Evolutionary conservation across 169 alveolate genomes (phyloP).

Genomic region (Eimeria falciformis): DNA sequence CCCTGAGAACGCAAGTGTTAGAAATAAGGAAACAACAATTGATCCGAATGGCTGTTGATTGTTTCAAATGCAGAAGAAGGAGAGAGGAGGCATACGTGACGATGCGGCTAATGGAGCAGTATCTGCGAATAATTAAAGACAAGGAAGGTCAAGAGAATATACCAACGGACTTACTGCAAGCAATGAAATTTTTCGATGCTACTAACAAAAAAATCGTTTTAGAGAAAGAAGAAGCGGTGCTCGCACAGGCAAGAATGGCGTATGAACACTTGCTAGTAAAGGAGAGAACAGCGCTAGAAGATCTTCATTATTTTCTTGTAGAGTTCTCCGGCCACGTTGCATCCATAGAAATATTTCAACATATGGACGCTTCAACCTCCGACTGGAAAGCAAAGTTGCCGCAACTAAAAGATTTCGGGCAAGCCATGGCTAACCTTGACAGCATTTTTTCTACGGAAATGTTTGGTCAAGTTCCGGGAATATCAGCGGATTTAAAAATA

Average conservation of each 20-base stretch:
- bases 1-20: background rate
- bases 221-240: background rate
- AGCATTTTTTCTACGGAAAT: background rate
- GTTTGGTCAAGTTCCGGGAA: background rate
- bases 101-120: background rate
- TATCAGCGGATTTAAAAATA: background rate
- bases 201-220: background rate
- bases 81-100: background rate
- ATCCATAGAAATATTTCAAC: background rate
- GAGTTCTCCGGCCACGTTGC: background rate
- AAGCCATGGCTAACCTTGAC: background rate
- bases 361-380: background rate
- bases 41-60: background rate
- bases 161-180: background rate
- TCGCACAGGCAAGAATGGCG: background rate
- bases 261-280: background rate
- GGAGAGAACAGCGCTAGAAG: slow-evolving; percentile 5
- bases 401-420: background rate
- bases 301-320: background rate
- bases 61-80: background rate
- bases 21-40: background rate
- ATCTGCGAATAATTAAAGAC: background rate
- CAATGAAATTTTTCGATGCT: background rate
- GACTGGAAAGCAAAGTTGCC: background rate
- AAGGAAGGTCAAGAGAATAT: background rate